phyloP scores from a whole-genome alignment of 202 grass and related monocot species.

The Panicum hallii region DNA sequence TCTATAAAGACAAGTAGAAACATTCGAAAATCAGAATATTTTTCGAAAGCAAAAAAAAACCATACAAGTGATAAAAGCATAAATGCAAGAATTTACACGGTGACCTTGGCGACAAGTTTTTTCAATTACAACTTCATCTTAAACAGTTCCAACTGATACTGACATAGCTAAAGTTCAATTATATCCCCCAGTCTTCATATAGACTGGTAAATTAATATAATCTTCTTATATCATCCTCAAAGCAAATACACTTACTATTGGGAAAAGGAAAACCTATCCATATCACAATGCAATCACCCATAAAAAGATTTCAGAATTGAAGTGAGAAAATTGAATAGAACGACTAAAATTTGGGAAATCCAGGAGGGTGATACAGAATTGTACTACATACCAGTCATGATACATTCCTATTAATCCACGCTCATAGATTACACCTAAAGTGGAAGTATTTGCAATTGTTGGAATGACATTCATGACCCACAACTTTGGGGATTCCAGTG shows the following conservation, averaged over 20 bases:
- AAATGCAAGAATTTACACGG: not conserved
- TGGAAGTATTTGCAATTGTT: constrained; percentile 60
- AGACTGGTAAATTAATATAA: not conserved
- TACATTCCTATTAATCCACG: constrained; percentile 93
- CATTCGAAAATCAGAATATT: not conserved
- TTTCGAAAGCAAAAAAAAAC: not conserved
- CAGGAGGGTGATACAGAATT: constrained; percentile 22
- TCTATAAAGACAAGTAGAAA: not conserved
- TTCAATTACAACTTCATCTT: constrained; percentile 4
- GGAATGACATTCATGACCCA: constrained; percentile 98
- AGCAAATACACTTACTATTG: constrained; percentile 25
- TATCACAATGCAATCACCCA: not conserved
- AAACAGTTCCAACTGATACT: not conserved
- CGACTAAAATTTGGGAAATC: not conserved
- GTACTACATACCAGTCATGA: constrained; percentile 84
- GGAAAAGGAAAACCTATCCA: not conserved
- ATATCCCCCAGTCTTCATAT: constrained; percentile 25
- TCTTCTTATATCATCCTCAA: constrained; percentile 2
- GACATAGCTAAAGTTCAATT: not conserved
- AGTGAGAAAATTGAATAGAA: constrained; percentile 22
- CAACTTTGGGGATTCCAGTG: constrained; percentile 66
- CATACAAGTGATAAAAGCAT: not conserved
- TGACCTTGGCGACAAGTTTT: not conserved
- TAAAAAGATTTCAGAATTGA: constrained; percentile 20
- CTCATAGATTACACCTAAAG: constrained; percentile 89